Percentiles rank a stretch among this genome's conserved stretches.
phyloP scores from a whole-genome alignment of 1,139 yeast species.

The Yarrowia galli region DNA sequence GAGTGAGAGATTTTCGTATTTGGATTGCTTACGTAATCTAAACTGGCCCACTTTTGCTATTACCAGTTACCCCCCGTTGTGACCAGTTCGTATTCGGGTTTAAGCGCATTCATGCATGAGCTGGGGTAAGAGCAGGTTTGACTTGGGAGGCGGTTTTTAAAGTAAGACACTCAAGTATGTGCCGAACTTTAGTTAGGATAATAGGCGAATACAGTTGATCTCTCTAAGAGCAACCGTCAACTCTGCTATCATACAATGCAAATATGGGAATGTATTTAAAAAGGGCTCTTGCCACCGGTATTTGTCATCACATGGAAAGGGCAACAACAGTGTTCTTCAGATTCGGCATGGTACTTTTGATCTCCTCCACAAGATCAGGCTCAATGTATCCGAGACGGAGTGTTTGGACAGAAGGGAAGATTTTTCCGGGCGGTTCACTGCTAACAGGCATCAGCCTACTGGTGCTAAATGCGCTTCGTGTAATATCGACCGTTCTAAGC shows the following conservation, averaged over 20 bases:
- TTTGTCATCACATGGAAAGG: not conserved
- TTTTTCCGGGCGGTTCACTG: not conserved
- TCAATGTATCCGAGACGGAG: conserved; percentile 10
- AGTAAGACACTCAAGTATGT: not conserved
- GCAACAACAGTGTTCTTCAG: not conserved
- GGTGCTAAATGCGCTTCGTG: conserved; percentile 19
- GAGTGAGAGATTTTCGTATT: no score
- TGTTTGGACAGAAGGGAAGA: conserved; percentile 14
- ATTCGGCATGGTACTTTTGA: conserved; percentile 11
- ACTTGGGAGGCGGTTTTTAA: not conserved
- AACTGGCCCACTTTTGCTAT: no score
- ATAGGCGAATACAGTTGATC: no score
- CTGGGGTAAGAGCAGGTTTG: conserved; percentile 12
- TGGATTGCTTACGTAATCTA: no score
- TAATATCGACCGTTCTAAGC: not conserved
- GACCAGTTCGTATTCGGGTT: conserved; percentile 13
- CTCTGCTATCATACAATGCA: no score
- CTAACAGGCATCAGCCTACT: conserved; percentile 13
- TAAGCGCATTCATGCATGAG: conserved; percentile 10
- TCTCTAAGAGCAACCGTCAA: no score
- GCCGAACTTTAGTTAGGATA: not conserved
- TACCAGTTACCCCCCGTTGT: not conserved
- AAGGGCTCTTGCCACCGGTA: not conserved
- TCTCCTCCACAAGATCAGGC: conserved; percentile 14
- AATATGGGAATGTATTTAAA: no score